phyloP scores from a whole-genome alignment of 1,139 yeast species.

The Geotrichum europaeum region DNA sequence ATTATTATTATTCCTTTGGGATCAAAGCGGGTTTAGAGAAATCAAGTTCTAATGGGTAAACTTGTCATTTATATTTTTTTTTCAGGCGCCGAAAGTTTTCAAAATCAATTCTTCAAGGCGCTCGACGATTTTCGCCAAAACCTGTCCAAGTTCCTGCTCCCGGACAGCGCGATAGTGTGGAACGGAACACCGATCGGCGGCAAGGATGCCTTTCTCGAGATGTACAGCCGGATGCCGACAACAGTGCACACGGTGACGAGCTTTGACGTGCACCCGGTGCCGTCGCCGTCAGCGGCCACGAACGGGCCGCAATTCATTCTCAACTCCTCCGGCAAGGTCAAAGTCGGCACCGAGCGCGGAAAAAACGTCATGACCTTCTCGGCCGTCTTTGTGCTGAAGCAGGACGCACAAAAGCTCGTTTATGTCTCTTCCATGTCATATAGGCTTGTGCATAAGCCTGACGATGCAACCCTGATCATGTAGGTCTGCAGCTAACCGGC shows the following conservation, averaged over 20 bases:
- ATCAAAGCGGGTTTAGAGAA: not conserved
- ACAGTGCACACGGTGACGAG: conserved; percentile 32
- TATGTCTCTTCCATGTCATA: conserved; percentile 32
- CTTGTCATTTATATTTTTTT: not conserved
- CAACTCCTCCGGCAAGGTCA: conserved; percentile 31
- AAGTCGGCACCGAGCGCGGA: conserved; percentile 30
- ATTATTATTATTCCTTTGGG: not conserved
- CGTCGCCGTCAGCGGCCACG: conserved; percentile 18
- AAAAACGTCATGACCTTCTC: conserved; percentile 31
- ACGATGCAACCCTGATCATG: conserved; percentile 27
- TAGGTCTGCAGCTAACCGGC: not conserved
- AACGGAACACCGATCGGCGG: conserved; percentile 39
- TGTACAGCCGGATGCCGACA: conserved; percentile 31
- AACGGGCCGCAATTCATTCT: conserved; percentile 25
- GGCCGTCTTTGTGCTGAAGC: conserved; percentile 30
- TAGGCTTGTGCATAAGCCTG: conserved; percentile 33
- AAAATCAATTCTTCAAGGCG: conserved; percentile 28
- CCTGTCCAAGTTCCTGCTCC: conserved; percentile 25
- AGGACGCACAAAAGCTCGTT: conserved; percentile 20
- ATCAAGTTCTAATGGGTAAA: not conserved
- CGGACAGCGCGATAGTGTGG: conserved; percentile 35
- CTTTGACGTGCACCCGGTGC: conserved; percentile 35
- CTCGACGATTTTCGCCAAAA: conserved; percentile 28
- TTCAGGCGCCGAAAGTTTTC: conserved; percentile 20
- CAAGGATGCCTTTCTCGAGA: conserved; percentile 31